Base-by-base conservation (phyloP, 2,329 filamentous ascomycete genomes). In the Parastagonospora nodorum region DNA sequence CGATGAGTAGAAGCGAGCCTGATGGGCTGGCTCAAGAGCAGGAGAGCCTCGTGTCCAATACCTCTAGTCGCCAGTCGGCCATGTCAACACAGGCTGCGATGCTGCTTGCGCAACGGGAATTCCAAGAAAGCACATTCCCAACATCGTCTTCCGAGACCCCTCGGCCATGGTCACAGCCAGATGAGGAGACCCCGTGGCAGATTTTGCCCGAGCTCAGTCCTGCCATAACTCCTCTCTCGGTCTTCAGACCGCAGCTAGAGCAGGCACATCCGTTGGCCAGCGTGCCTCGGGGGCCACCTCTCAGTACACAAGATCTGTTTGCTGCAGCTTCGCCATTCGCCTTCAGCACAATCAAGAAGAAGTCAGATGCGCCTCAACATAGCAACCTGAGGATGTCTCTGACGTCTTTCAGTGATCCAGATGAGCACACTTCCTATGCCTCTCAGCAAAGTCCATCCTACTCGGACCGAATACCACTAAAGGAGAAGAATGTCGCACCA, bases 281-380 rank as follows among this genome's bases (percentile, higher is more conserved):
- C 36, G 40, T 53, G 12, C 45, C 56, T 19, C 46, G 47, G 27
- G 60, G 47, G 4, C 45, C 55, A 10, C 55, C 59, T 8, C 59
- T 75, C 29, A 77, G 74, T 49, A 80, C 78, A 2, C 78, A 80
- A 47, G 75, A 76, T 12, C 60, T 80, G 8, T 71, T 79, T 40
- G 68, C 71, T 24, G 74, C 69, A 56, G 73, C 69, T 44, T 67
- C 75, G 39, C 61, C 77, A 36, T 75, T 77, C 63, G 51, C 64
- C 11, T 71, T 72, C 57, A 75, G 73, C 45, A 75, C 74, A 9
- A 63, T 73, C 30, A 79, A 78, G 62, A 78, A 77, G 60, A 63
- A 57, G 35, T 16, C 56, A 12, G 43, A 53, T 11, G 54, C 41
- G 42, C 14, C 55, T 19, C 56, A 56, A 40, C 51, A 53, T 19